phyloP scores from a whole-genome alignment of 192 early-diverging fungal genomes.

The Lunasporangiospora selenospora region DNA sequence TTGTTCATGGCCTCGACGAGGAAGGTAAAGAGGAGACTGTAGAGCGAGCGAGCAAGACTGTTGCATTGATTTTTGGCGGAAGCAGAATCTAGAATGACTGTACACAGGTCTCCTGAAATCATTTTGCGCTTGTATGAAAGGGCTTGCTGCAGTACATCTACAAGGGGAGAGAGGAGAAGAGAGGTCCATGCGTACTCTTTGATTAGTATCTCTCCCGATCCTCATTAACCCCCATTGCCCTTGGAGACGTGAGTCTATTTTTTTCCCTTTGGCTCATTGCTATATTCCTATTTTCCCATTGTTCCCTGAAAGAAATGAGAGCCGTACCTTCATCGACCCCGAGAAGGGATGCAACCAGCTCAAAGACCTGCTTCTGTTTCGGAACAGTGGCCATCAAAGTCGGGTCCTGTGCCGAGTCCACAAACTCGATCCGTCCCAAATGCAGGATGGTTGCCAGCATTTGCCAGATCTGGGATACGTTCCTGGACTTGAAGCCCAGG shows the following conservation, averaged over 20 bases:
- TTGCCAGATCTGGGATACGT: slow-evolving; percentile 84
- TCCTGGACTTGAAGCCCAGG: slow-evolving; percentile 68
- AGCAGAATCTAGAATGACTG: slow-evolving; percentile 85
- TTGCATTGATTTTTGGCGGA: slow-evolving; percentile 85
- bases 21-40: slow-evolving; percentile 89
- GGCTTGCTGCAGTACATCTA: slow-evolving; percentile 56
- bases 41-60: slow-evolving; percentile 81
- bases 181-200: too few relatives aligned
- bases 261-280: too few relatives aligned
- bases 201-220: too few relatives aligned
- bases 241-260: too few relatives aligned
- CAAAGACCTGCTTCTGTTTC: slow-evolving; percentile 77
- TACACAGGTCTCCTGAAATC: slow-evolving; percentile 86
- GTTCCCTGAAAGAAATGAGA: too few relatives aligned
- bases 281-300: too few relatives aligned
- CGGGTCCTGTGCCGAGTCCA: slow-evolving; percentile 63
- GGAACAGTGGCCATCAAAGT: slow-evolving; percentile 75
- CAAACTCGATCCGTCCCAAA: slow-evolving; percentile 87
- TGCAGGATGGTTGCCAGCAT: slow-evolving; percentile 89
- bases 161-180: too few relatives aligned
- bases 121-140: slow-evolving; percentile 86
- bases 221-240: too few relatives aligned
- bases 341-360: slow-evolving; percentile 78
- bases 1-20: slow-evolving; percentile 91
- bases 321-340: slow-evolving; percentile 70